phyloP scores from a whole-genome alignment of 768 basidiomycete species.

The Roridomyces roridus region DNA sequence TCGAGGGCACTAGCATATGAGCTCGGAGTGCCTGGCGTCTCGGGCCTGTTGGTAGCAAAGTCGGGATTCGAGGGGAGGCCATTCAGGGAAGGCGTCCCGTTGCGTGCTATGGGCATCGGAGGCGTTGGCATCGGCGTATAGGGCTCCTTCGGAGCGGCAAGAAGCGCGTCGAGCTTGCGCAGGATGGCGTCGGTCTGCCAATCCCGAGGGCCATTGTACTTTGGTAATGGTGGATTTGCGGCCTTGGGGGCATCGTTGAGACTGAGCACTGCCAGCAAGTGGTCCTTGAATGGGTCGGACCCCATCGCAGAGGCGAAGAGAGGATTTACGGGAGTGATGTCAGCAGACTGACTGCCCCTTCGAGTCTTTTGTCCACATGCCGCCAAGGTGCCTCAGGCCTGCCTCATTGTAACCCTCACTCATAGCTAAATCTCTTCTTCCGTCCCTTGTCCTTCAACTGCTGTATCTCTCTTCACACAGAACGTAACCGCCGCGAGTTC shows the following conservation, averaged over 20 bases:
- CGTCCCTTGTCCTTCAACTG: no score
- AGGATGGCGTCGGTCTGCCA: constrained; percentile 54
- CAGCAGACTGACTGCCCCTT: no score
- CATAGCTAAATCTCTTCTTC: no score
- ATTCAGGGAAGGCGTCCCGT: background rate
- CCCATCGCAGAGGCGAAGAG: constrained; percentile 19
- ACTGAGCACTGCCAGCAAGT: constrained; percentile 60
- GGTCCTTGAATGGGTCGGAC: constrained; percentile 52
- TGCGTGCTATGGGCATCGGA: background rate
- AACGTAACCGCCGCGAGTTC: no score
- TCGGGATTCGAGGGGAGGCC: background rate
- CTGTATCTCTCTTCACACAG: no score
- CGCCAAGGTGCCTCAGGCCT: no score
- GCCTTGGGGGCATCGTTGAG: constrained; percentile 55
- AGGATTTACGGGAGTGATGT: no score
- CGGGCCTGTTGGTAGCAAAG: background rate
- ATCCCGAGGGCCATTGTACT: constrained; percentile 55
- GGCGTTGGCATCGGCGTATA: constrained; percentile 1
- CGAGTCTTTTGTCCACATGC: no score
- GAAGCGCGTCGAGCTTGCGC: constrained; percentile 12
- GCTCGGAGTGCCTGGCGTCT: background rate
- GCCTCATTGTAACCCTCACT: no score
- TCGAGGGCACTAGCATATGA: constrained; percentile 12
- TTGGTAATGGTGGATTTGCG: constrained; percentile 49
- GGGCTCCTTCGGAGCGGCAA: background rate